Base-by-base conservation (phyloP, 495 filamentous ascomycete species). In the Aspergillus sclerotioniger region DNA sequence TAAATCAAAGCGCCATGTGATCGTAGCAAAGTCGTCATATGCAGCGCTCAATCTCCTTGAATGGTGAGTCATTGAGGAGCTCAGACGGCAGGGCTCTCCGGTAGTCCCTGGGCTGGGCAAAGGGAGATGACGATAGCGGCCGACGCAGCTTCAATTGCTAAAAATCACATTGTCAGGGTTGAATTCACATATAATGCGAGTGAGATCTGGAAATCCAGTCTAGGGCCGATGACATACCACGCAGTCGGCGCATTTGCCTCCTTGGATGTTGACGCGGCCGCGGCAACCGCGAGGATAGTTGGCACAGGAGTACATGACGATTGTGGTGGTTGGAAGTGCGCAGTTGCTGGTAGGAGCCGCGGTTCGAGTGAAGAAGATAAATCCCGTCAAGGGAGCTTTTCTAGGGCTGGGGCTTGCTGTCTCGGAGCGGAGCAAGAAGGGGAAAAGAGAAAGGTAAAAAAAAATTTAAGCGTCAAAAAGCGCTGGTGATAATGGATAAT, bases 261-360 rank as follows among this genome's bases (percentile, higher is more conserved):
- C 76, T 52, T 68, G 54, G 41, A 66, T 65, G 61, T 78, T 79
- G 58, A 69, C 73, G 43, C 77, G 77, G 57, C 77, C 77, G 59
- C 77, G 77, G 64, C 77, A 80, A 20, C 77, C 77, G 35, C 77
- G 77, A 53, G 76, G 76, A 53, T 80, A 78, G 60, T 80, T 80
- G 53, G 74, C 71, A 70, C 77, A 80, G 12, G 77, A 80, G 67
- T 72, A 80, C 77, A 80, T 79, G 63, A 28, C 69, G 64, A 45
- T 12, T 43, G 19, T 46, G 21, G 41, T 46, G 16, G 56, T 55
- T 31, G 12, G 12, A 43, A 20, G 53, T 37, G 51, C 37, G 31
- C 46, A 49, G 20, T 43, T 32, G 32, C 19, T 28, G 54, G 15
- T 41, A 41, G 46, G 6, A 31, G 32, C 33, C 41, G 25, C 25